Evolutionary conservation across 2,329 filamentous ascomycete species (phyloP).

Genomic region (Orbilia brochopaga): DNA sequence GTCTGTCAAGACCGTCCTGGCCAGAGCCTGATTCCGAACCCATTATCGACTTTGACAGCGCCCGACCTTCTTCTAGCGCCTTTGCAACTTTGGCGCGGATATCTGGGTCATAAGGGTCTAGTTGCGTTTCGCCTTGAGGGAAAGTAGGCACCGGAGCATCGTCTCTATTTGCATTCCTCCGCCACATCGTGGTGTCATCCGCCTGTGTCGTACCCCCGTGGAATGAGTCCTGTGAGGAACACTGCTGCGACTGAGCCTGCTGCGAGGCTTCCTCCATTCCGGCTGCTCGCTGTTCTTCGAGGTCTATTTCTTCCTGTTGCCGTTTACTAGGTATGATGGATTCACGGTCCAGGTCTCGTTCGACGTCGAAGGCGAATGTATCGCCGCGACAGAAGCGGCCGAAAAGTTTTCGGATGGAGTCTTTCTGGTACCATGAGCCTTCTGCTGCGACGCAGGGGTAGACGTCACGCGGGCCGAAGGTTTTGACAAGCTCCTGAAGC

Average conservation of each 20-base stretch:
- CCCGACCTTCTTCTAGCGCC: conserved; percentile 26
- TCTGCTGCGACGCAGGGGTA: conserved; percentile 79
- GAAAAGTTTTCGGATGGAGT: conserved; percentile 52
- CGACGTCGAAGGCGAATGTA: conserved; percentile 53
- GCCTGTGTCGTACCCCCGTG: conserved; percentile 16
- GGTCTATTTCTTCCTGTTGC: conserved; percentile 18
- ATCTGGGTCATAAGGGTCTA: conserved; percentile 24
- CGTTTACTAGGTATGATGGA: background rate
- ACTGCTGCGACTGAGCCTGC: conserved; percentile 60
- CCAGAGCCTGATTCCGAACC: background rate
- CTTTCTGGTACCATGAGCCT: conserved; percentile 66
- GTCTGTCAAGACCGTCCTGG: background rate
- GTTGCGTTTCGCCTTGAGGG: conserved; percentile 34
- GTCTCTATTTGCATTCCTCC: conserved; percentile 5
- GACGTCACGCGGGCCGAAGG: conserved; percentile 75
- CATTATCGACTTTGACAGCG: conserved; percentile 28
- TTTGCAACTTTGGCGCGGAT: conserved; percentile 32
- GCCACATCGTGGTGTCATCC: conserved; percentile 16
- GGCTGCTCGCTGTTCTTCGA: conserved; percentile 23
- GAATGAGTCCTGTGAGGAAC: conserved; percentile 61
- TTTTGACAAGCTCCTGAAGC: conserved; percentile 71
- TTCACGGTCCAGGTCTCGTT: conserved; percentile 41
- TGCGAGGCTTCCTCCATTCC: conserved; percentile 40
- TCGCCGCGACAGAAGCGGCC: conserved; percentile 53
- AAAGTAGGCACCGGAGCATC: conserved; percentile 13